These are phyloP conservation scores for Hyphodiscus sp. DNA, from an alignment of 2,329 filamentous ascomycete species.

Conservation along the genomic window DNA sequence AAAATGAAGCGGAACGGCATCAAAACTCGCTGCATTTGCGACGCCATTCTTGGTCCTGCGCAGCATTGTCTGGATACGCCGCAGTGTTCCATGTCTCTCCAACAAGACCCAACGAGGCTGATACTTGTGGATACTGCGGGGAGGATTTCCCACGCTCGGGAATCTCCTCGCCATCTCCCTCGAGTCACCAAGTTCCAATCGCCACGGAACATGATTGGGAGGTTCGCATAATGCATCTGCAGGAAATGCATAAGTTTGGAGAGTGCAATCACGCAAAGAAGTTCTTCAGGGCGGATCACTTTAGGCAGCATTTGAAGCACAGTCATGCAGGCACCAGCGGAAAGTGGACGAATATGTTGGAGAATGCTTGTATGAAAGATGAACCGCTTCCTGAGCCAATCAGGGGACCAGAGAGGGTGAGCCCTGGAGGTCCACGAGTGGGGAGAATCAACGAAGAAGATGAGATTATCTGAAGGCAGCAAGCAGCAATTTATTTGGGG, in stretches of 20 bases:
- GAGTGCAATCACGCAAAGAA: constrained; percentile 99
- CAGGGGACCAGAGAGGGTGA: constrained; percentile 24
- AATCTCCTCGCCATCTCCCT: constrained; percentile 33
- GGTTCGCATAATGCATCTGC: constrained; percentile 75
- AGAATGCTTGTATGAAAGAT: constrained; percentile 92
- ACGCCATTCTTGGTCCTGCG: constrained; percentile 94
- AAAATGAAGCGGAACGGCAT: constrained; percentile 94
- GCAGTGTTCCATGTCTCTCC: constrained; percentile 83
- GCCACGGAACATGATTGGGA: constrained; percentile 85
- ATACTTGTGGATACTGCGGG: constrained; percentile 92
- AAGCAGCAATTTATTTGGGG: neutral
- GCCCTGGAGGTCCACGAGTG: constrained; percentile 21
- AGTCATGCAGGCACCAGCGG: constrained; percentile 93
- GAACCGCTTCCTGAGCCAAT: constrained; percentile 52
- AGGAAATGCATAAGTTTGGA: constrained; percentile 88
- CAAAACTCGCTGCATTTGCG: constrained; percentile 92
- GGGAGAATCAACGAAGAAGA: constrained; percentile 28
- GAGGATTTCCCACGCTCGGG: constrained; percentile 62
- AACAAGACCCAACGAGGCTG: constrained; percentile 57
- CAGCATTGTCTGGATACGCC: constrained; percentile 69
- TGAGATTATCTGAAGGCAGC: constrained; percentile 20
- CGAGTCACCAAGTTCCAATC: constrained; percentile 36
- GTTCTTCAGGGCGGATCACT: constrained; percentile 95
- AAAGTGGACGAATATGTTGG: constrained; percentile 98
- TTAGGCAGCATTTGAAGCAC: constrained; percentile 96